A percentile compares a stretch with the other conserved stretches of the same genome.
phyloP scores from a whole-genome alignment of 2,329 filamentous ascomycete genomes.

The Diaporthe amygdali region DNA sequence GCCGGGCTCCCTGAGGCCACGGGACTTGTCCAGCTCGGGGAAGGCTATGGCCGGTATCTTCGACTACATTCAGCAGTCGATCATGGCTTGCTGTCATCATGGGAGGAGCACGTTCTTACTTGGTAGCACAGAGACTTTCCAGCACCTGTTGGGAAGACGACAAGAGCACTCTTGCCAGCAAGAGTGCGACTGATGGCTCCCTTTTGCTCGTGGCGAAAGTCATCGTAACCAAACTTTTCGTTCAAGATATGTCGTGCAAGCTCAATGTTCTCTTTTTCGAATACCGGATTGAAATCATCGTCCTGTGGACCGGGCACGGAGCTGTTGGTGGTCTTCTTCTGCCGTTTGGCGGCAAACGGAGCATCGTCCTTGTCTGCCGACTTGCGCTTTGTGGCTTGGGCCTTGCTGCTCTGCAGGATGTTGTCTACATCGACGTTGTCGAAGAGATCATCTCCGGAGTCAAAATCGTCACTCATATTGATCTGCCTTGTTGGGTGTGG shows the following conservation, averaged over 20 bases:
- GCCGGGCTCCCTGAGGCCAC: slow-evolving; percentile 31
- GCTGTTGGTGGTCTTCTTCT: not conserved
- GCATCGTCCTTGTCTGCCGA: not conserved
- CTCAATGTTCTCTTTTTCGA: not conserved
- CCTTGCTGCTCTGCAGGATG: slow-evolving; percentile 19
- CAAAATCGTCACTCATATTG: slow-evolving; percentile 32
- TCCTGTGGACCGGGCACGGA: not conserved
- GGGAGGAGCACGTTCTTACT: slow-evolving; percentile 33
- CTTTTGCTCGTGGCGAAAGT: slow-evolving; percentile 52
- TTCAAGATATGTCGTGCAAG: slow-evolving; percentile 37
- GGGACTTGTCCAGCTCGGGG: slow-evolving; percentile 43
- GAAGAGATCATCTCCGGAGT: slow-evolving; percentile 41
- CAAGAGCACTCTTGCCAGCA: slow-evolving; percentile 45
- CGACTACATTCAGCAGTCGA: not conserved
- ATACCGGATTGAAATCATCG: not conserved
- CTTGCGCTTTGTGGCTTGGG: slow-evolving; percentile 8
- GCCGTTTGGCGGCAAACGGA: not conserved
- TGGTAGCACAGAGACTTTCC: slow-evolving; percentile 58
- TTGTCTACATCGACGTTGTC: slow-evolving; percentile 30
- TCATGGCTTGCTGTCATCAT: no score
- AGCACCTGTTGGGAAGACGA: slow-evolving; percentile 53
- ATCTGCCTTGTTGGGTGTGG: not conserved
- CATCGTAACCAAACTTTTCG: slow-evolving; percentile 43
- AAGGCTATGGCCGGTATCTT: slow-evolving; percentile 55
- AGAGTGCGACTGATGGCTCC: slow-evolving; percentile 45